A percentile compares a stretch with the other conserved stretches of the same genome.
Evolutionary conservation across 2,329 filamentous ascomycete genomes (phyloP).

Genomic region (Sarocladium oryzae): DNA sequence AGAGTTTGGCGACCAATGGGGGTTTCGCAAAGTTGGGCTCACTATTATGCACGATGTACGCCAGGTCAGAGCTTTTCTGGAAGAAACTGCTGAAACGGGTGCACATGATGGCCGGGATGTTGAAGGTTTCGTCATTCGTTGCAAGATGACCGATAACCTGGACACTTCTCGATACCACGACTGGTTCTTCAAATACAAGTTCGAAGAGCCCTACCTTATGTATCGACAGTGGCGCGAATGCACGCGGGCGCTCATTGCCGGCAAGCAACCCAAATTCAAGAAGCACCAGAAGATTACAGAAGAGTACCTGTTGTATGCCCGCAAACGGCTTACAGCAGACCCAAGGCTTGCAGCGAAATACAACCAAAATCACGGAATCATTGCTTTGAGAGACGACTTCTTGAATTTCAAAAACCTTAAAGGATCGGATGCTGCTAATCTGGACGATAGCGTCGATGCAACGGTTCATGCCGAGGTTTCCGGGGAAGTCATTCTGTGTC

Average conservation of each 20-base stretch:
- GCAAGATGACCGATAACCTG: slow-evolving; percentile 57
- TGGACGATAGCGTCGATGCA: slow-evolving; percentile 54
- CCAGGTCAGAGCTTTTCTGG: slow-evolving; percentile 73
- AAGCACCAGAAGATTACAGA: slow-evolving; percentile 89
- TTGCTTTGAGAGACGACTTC: slow-evolving; percentile 82
- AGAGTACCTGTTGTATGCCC: slow-evolving; percentile 80
- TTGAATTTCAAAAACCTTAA: slow-evolving; percentile 75
- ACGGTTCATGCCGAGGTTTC: slow-evolving; percentile 48
- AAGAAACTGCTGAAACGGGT: slow-evolving; percentile 79
- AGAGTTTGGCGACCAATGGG: slow-evolving; percentile 84
- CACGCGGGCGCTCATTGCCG: slow-evolving; percentile 80
- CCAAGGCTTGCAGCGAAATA: slow-evolving; percentile 65
- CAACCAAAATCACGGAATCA: slow-evolving; percentile 89
- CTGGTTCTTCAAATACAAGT: slow-evolving; percentile 99
- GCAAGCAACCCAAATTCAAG: slow-evolving; percentile 67
- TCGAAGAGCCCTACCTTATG: slow-evolving; percentile 97
- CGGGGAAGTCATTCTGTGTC: slow-evolving; percentile 72
- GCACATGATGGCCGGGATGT: slow-evolving; percentile 87
- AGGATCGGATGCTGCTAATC: slow-evolving; percentile 78
- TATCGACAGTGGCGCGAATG: slow-evolving; percentile 98
- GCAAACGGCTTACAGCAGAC: slow-evolving; percentile 63
- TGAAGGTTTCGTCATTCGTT: slow-evolving; percentile 94
- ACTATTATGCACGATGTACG: slow-evolving; percentile 68
- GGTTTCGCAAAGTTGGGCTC: slow-evolving; percentile 82
- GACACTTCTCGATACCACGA: slow-evolving; percentile 59